These are phyloP conservation scores for Colletotrichum coccodes DNA, from an alignment of 2,329 filamentous ascomycete species.

Conservation along the genomic window DNA sequence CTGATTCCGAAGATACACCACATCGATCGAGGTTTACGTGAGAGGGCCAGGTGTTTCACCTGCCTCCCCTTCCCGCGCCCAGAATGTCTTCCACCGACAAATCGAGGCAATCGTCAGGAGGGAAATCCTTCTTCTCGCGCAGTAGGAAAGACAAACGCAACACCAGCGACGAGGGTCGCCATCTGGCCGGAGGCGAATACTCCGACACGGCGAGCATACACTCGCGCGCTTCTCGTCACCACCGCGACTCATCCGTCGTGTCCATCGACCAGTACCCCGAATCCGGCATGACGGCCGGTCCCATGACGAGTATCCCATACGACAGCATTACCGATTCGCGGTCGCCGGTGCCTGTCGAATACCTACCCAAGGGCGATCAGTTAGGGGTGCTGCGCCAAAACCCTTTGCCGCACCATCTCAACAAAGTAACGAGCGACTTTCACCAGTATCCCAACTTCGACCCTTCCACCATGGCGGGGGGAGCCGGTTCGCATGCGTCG, in stretches of 20 bases:
- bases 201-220: conserved; percentile 70
- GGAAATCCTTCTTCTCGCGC: conserved; percentile 87
- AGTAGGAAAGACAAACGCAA: conserved; percentile 79
- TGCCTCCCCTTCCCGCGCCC: conserved; percentile 30
- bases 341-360: conserved; percentile 78
- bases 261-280: conserved; percentile 78
- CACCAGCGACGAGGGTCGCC: conserved; percentile 67
- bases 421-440: conserved; percentile 80
- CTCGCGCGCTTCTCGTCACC: conserved; percentile 80
- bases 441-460: conserved; percentile 89
- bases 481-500: conserved; percentile 65
- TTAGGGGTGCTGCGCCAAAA: conserved; percentile 70
- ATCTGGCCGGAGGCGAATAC: conserved; percentile 61
- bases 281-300: conserved; percentile 76
- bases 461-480: conserved; percentile 57
- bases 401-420: conserved; percentile 84
- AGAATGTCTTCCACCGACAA: conserved; percentile 77
- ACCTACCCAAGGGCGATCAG: conserved; percentile 75
- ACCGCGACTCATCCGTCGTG: conserved; percentile 77
- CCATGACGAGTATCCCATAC: conserved; percentile 90
- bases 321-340: conserved; percentile 75
- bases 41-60: conserved; percentile 34
- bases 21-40: conserved; percentile 27
- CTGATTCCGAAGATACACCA: conserved; percentile 26
- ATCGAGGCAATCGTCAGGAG: conserved; percentile 80